A percentile compares a stretch with the other conserved stretches of the same genome.
Conservation (phyloP, 495 filamentous ascomycete species). For the Neurospora sp. region DNA sequence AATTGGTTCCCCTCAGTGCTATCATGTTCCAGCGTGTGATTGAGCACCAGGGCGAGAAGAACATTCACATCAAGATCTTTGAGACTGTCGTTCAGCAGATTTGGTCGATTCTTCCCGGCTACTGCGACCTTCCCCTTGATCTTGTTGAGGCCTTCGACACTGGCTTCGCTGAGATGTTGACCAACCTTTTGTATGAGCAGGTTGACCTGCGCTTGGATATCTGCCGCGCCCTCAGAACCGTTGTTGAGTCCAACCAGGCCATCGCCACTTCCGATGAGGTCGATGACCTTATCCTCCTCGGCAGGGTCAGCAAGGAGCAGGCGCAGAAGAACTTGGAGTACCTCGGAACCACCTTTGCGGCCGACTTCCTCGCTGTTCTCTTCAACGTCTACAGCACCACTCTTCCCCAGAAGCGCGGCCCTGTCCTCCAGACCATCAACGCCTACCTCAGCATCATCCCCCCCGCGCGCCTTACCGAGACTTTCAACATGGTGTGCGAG, state of each 20-base stretch:
- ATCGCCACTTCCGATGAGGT: slow-evolving; percentile 50
- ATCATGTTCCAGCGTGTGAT: slow-evolving; percentile 80
- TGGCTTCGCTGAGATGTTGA: slow-evolving; percentile 79
- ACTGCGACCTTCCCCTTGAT: slow-evolving; percentile 85
- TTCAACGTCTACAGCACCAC: slow-evolving; percentile 98
- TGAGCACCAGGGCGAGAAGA: slow-evolving; percentile 70
- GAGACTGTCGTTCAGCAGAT: slow-evolving; percentile 93
- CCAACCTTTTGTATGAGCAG: slow-evolving; percentile 87
- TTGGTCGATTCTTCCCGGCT: slow-evolving; percentile 90
- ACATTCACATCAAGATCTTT: slow-evolving; percentile 92
- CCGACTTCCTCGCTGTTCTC: slow-evolving; percentile 83
- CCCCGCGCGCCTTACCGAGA: slow-evolving; percentile 65
- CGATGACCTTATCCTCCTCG: slow-evolving; percentile 59
- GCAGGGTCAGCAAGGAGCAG: slow-evolving; percentile 60
- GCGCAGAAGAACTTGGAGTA: slow-evolving; percentile 72
- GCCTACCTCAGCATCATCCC: slow-evolving; percentile 82
- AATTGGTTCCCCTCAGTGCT: slow-evolving; percentile 83
- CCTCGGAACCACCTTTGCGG: slow-evolving; percentile 59
- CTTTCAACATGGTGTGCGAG: slow-evolving; percentile 71
- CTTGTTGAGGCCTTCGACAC: slow-evolving; percentile 71
- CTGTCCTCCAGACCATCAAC: slow-evolving; percentile 87
- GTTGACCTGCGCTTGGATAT: slow-evolving; percentile 76
- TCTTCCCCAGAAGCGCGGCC: slow-evolving; percentile 80
- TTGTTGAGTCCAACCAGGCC: slow-evolving; percentile 85
- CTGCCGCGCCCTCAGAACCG: slow-evolving; percentile 70